phyloP scores from a whole-genome alignment of 1,139 yeast species.

The Geotrichum reessii region DNA sequence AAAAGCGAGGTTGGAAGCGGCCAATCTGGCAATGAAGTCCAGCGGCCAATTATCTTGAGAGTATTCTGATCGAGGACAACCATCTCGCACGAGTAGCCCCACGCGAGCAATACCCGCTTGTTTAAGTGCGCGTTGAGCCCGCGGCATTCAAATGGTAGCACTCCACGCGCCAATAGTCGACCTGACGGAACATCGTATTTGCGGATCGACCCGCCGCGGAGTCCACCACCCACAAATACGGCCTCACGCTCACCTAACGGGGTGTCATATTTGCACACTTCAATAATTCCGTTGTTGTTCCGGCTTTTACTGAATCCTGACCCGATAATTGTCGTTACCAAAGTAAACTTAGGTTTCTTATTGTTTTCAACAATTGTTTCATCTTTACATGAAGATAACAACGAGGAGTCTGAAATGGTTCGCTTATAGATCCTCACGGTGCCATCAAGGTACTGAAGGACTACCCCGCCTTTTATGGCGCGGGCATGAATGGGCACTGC shows the following conservation, averaged over 20 bases:
- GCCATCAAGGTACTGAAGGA: constrained; percentile 14
- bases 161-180: constrained; percentile 14
- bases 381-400: not conserved
- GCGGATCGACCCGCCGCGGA: constrained; percentile 6
- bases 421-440: constrained; percentile 10
- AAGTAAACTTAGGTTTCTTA: not conserved
- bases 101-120: constrained; percentile 19
- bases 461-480: constrained; percentile 10
- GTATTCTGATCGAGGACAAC: constrained; percentile 20
- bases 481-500: constrained; percentile 15
- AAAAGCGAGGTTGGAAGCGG: constrained; percentile 24
- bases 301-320: not conserved
- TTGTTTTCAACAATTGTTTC: not conserved
- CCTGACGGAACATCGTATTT: constrained; percentile 22
- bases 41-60: constrained; percentile 17
- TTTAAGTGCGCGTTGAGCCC: constrained; percentile 21
- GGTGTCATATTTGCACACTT: constrained; percentile 8
- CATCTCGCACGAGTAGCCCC: constrained; percentile 26
- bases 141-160: constrained; percentile 20
- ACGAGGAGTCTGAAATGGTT: not conserved
- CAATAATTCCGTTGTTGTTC: constrained; percentile 10
- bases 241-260: constrained; percentile 11
- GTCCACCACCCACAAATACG: constrained; percentile 8
- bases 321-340: constrained; percentile 8
- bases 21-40: constrained; percentile 25